Evolutionary conservation across 805 yeast genomes (phyloP).

Genomic region (Starmera amethionina): DNA sequence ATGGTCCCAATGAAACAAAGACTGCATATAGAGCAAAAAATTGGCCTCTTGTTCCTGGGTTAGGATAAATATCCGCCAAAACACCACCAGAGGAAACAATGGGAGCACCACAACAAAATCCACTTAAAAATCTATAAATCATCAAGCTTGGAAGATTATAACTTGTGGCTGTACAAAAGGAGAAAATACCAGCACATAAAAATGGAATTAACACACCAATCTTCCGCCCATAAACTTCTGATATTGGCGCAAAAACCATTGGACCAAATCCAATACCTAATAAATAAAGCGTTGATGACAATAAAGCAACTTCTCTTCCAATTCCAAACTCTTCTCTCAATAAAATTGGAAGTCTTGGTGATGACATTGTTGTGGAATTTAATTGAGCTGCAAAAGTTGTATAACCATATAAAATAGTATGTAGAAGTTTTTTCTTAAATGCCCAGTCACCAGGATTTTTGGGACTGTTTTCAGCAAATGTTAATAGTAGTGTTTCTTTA

Average conservation of each 20-base stretch:
- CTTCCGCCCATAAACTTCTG: slow-evolving; percentile 32
- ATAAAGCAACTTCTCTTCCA: slow-evolving; percentile 35
- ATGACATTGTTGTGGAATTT: slow-evolving; percentile 41
- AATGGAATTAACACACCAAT: slow-evolving; percentile 34
- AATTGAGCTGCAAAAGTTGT: slow-evolving; percentile 35
- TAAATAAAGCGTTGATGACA: slow-evolving; percentile 50
- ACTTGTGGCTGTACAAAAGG: slow-evolving; percentile 41
- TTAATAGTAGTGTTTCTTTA: slow-evolving; percentile 1
- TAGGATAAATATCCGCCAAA: slow-evolving; percentile 39
- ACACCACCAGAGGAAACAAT: slow-evolving; percentile 49
- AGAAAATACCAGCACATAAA: slow-evolving; percentile 28
- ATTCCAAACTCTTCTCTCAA: slow-evolving; percentile 29
- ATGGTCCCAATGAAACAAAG: slow-evolving; percentile 34
- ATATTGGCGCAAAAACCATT: slow-evolving; percentile 50
- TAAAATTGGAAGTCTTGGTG: slow-evolving; percentile 23
- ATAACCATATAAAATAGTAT: slow-evolving; percentile 29
- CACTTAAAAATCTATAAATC: slow-evolving; percentile 47
- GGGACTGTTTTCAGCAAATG: slow-evolving; percentile 3
- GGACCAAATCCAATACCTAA: slow-evolving; percentile 57
- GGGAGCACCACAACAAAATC: slow-evolving; percentile 52
- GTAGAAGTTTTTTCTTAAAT: slow-evolving; percentile 21
- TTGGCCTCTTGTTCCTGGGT: slow-evolving; percentile 39
- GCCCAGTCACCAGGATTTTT: slow-evolving; percentile 28
- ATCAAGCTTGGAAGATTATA: slow-evolving; percentile 41
- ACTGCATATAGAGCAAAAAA: slow-evolving; percentile 41